Evolutionary conservation across 2,329 filamentous ascomycete genomes (phyloP), one percentile per base, ranked within the genome.

Genomic region (Dothideomycetes sp.): DNA sequence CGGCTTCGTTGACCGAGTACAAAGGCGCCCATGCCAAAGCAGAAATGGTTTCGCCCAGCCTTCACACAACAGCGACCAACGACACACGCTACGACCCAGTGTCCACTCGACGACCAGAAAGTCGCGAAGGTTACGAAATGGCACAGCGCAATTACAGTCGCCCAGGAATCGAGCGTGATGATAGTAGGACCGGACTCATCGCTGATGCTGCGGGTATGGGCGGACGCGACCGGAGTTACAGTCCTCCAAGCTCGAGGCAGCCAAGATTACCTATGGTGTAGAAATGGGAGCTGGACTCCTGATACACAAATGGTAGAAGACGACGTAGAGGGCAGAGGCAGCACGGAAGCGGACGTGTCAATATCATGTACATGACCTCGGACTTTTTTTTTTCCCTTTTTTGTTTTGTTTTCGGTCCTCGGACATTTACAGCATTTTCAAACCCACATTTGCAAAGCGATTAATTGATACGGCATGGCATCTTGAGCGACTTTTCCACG

Each of bases 1-100:
- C 74, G 42, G 43, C 52, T 15, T 50, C 53, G 15, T 45, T 44
- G n/a, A 59, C 61, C 32, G 63, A 63, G 24, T 65, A 64, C 56
- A 65, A 64, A 52, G 40, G 44, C 7, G 27, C 48, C 37, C 44
- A 49, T 11, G 52, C 53, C 45, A 58, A 57, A 42, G 50, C 51
- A 12, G 51, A 55, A 3, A 40, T 58, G 14, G 51, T 57, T 22
- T 48, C 52, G 3, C 43, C 49, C 10, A 45, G 48, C 15, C 51
- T 55, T 4, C 57, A 53, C 38, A 49, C 48, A 34, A 52, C 39
- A 38, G 44, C 14, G 15, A 38, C 34, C 12, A 40, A 32, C 41
- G 35, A 37, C 10, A 31, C 39, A 12, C 47, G 50, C 12, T 60
- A 60, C 44, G 51, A 57, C 31, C 47, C 54, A 10, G 53, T 60